These are phyloP conservation scores for Tetrapisispora iriomotensis DNA, from an alignment of 805 yeast species.

Conservation along the genomic window DNA sequence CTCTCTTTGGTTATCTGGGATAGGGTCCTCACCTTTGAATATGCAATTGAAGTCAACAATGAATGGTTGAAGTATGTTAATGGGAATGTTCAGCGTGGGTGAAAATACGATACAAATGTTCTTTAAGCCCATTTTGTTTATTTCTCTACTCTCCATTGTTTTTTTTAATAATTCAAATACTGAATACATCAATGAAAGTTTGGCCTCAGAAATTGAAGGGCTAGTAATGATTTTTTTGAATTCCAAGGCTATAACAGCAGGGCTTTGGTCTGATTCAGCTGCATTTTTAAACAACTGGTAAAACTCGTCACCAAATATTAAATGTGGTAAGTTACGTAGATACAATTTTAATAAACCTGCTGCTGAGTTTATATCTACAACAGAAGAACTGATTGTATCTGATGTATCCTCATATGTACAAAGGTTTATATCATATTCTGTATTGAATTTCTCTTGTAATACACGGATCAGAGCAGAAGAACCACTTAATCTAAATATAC, in stretches of 20 bases:
- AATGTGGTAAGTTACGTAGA: slow-evolving; percentile 64
- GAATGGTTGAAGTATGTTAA: slow-evolving; percentile 48
- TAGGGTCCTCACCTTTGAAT: slow-evolving; percentile 44
- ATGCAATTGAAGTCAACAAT: slow-evolving; percentile 54
- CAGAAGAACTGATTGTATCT: background rate
- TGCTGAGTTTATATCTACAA: slow-evolving; percentile 66
- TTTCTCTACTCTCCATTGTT: slow-evolving; percentile 48
- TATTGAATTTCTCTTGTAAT: slow-evolving; percentile 61
- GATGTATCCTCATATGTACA: slow-evolving; percentile 27
- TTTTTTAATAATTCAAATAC: slow-evolving; percentile 59
- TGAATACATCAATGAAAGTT: slow-evolving; percentile 50
- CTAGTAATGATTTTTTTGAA: slow-evolving; percentile 28
- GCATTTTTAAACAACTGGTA: slow-evolving; percentile 32
- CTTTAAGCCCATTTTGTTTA: slow-evolving; percentile 75
- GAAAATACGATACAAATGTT: slow-evolving; percentile 76
- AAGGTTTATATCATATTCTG: slow-evolving; percentile 58
- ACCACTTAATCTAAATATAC: slow-evolving; percentile 85
- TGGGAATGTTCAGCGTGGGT: slow-evolving; percentile 64
- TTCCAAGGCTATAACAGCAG: slow-evolving; percentile 20
- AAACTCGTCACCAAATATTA: slow-evolving; percentile 51
- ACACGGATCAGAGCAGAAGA: slow-evolving; percentile 66
- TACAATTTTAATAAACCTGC: slow-evolving; percentile 80
- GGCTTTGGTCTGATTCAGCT: slow-evolving; percentile 25
- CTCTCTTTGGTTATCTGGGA: slow-evolving; percentile 35
- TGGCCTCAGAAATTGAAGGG: slow-evolving; percentile 39